Evolutionary conservation across 2,329 filamentous ascomycete species (phyloP).

Genomic region (Apiospora phragmitis): DNA sequence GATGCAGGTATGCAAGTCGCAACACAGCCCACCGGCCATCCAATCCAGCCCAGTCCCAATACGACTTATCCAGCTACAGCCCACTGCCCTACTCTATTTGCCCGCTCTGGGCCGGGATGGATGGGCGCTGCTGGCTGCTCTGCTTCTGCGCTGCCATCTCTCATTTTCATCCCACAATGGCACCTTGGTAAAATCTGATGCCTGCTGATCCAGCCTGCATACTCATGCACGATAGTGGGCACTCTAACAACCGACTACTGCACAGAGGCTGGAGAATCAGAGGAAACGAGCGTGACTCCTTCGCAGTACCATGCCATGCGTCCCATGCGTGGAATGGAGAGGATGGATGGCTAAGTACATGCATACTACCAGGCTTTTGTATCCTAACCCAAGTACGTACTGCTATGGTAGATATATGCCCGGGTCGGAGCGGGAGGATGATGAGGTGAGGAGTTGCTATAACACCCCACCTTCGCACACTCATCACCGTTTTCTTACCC

Average conservation of each 20-base stretch:
- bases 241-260: constrained; percentile 6
- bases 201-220: constrained; percentile 22
- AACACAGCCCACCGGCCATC: constrained; percentile 31
- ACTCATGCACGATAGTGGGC: constrained; percentile 26
- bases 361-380: background rate
- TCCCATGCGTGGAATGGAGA: background rate
- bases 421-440: constrained; percentile 7
- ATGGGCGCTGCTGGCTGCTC: background rate
- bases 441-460: constrained; percentile 32
- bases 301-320: background rate
- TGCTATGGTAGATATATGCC: background rate
- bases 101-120: constrained; percentile 4
- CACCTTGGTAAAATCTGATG: constrained; percentile 23
- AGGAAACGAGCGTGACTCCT: constrained; percentile 1
- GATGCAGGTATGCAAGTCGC: constrained; percentile 28
- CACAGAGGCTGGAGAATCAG: constrained; percentile 6
- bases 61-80: background rate
- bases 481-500: constrained; percentile 46
- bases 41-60: constrained; percentile 1
- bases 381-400: background rate
- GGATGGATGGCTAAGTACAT: constrained; percentile 4
- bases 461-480: constrained; percentile 47
- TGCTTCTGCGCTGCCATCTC: background rate
- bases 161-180: constrained; percentile 7
- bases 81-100: constrained; percentile 8